A percentile compares a stretch with the other conserved stretches of the same genome.
phyloP scores from a whole-genome alignment of 805 yeast species.

The Barnettozyma pratensis region DNA sequence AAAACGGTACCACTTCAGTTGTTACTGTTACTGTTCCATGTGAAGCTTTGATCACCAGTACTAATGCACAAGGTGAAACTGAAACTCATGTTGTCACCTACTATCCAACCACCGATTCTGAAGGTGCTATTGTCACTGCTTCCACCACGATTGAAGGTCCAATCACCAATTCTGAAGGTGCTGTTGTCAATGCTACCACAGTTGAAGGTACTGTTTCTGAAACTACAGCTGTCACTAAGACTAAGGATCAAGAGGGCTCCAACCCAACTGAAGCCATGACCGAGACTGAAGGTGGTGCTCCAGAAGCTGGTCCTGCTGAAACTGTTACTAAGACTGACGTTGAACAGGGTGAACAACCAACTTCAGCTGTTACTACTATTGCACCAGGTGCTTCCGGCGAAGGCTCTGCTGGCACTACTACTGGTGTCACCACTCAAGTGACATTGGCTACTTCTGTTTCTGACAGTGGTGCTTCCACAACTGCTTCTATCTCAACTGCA shows the following conservation, averaged over 20 bases:
- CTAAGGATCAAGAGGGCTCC: neutral
- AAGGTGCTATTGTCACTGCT: neutral
- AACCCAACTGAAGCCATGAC: too few relatives aligned
- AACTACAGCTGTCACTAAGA: neutral
- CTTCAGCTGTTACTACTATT: too few relatives aligned
- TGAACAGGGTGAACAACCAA: too few relatives aligned
- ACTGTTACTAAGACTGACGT: too few relatives aligned
- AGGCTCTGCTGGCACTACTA: neutral
- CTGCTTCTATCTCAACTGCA: neutral
- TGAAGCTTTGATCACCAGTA: neutral
- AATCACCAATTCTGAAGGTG: neutral
- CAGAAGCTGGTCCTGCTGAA: too few relatives aligned
- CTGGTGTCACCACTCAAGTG: neutral
- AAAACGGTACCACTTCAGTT: neutral
- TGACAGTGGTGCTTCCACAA: neutral
- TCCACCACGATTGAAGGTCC: neutral
- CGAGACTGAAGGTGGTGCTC: too few relatives aligned
- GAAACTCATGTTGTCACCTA: neutral
- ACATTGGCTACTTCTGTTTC: neutral
- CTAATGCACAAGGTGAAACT: neutral
- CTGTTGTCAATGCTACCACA: neutral
- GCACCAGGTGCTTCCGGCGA: too few relatives aligned
- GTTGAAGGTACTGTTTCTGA: neutral
- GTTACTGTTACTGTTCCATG: conserved; percentile 6
- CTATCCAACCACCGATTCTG: neutral